A percentile compares a stretch with the other conserved stretches of the same genome.
These are phyloP conservation scores for Hypoxylon sp. DNA, from an alignment of 2,329 filamentous ascomycete species.

Conservation along the genomic window DNA sequence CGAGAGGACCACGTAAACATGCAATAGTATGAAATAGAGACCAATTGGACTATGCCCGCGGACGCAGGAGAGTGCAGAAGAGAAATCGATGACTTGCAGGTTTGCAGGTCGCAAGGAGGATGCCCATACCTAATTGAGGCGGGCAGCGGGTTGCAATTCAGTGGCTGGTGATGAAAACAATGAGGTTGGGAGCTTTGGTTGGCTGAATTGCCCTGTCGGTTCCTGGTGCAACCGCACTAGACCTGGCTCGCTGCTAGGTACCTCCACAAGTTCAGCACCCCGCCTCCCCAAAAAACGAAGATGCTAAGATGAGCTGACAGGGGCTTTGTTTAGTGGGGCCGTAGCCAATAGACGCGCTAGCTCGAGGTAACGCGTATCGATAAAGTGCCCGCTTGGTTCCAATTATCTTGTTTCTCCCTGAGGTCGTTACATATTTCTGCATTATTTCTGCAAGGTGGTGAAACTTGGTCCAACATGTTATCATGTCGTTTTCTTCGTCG, in stretches of 20 bases:
- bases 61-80: constrained; percentile 43
- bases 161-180: constrained; percentile 49
- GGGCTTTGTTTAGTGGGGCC: constrained; percentile 52
- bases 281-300: constrained; percentile 31
- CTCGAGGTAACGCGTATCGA: constrained; percentile 30
- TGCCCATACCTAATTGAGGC: constrained; percentile 37
- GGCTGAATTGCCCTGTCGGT: constrained; percentile 28
- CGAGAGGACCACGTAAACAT: constrained; percentile 34
- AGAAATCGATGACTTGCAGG: constrained; percentile 45
- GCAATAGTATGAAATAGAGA: constrained; percentile 38
- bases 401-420: constrained; percentile 23
- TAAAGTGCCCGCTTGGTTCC: constrained; percentile 18
- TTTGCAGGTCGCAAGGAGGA: constrained; percentile 27
- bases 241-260: not conserved
- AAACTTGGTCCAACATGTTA: not conserved
- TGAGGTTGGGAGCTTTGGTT: constrained; percentile 46
- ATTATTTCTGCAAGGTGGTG: constrained; percentile 12
- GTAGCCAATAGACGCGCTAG: constrained; percentile 44
- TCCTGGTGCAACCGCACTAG: constrained; percentile 16
- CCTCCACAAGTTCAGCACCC: constrained; percentile 28
- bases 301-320: constrained; percentile 36
- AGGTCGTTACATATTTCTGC: constrained; percentile 4
- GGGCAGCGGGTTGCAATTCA: constrained; percentile 37
- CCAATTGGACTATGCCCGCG: constrained; percentile 41
- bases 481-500: constrained; percentile 6